Evolutionary conservation across 352 stramenopile genomes (phyloP), one percentile per base, ranked within the genome.

Genomic region (Elongisporangium anandrum): DNA sequence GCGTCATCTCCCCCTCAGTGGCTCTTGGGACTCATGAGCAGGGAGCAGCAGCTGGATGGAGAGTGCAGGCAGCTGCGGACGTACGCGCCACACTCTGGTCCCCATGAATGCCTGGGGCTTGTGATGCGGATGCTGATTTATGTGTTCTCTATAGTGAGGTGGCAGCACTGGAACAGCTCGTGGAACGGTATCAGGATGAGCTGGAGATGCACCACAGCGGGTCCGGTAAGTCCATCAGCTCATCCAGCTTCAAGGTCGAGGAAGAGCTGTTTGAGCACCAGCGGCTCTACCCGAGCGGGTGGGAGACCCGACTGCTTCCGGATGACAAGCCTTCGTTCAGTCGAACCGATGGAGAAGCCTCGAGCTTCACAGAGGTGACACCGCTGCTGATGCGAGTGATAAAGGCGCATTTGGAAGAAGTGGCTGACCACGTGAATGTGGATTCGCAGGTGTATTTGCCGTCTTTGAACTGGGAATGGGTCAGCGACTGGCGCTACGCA

Each of bases 221-320:
- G 22, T 52, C 41, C 9, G 29, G 13, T 15, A 41, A 8, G 29
- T 8, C 29, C 29, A 41, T 15, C 5, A 13, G 9, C 5, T 9
- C 29, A 41, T 41, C 29, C 29, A 41, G 29, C 29, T 41, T 41
- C 29, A 41, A 69, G 12, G 65, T 75, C 3, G 68, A 74, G 20
- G 81, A 89, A 48, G 71, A 83, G 56, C 53, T 90, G 10, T 78
- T 76, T n/a, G 78, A 90, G 58, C 65, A 75, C 49, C 78, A 90
- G 64, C 67, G 65, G 41, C 54, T 90, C 52, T 65, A 75, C 34
- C 53, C 60, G 12, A 50, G 58, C 13, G 52, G 65, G 5, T 86
- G 78, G 54, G 61, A 65, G 9, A 55, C 56, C 0, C 64, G 60
- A 24, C 41, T 54, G 4, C 21, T 49, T 3, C 57, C 57, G 13